These are phyloP conservation scores for Pseudogymnoascus sp. DNA, from an alignment of 2,329 filamentous ascomycete species.

Conservation along the genomic window DNA sequence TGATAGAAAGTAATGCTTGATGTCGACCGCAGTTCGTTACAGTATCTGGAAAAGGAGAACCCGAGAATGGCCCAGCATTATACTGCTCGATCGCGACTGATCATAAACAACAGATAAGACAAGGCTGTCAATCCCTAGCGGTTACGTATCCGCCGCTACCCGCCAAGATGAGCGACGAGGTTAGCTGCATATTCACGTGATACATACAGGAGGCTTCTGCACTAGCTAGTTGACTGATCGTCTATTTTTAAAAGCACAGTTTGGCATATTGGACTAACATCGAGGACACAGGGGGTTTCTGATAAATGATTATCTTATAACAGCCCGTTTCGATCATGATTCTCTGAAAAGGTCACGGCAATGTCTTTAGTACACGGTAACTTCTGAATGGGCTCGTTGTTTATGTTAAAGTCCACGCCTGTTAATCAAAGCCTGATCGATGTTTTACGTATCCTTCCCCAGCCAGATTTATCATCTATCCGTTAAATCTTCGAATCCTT, in stretches of 20 bases:
- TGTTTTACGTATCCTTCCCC: background rate
- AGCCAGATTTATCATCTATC: background rate
- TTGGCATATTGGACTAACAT: background rate
- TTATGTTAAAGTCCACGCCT: background rate
- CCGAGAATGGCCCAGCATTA: background rate
- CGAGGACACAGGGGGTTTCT: background rate
- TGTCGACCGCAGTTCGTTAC: background rate
- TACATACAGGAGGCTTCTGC: background rate
- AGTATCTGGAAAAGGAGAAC: background rate
- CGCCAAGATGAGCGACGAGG: background rate
- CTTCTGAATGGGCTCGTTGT: background rate
- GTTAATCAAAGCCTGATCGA: background rate
- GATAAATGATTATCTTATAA: background rate
- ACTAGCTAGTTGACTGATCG: background rate
- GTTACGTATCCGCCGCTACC: background rate
- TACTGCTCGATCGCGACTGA: background rate
- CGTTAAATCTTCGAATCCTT: slow-evolving; percentile 1
- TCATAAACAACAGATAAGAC: slow-evolving; percentile 7
- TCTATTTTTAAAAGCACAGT: background rate
- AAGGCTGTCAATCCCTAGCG: slow-evolving; percentile 2
- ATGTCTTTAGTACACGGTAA: background rate
- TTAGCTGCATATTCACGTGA: background rate
- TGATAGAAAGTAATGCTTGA: background rate
- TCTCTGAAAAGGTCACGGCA: background rate
- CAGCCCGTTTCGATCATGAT: background rate